Evolutionary conservation across 306 rosid species (phyloP), one percentile per base, ranked within the genome.

Genomic region (Prinsepia uniflora): DNA sequence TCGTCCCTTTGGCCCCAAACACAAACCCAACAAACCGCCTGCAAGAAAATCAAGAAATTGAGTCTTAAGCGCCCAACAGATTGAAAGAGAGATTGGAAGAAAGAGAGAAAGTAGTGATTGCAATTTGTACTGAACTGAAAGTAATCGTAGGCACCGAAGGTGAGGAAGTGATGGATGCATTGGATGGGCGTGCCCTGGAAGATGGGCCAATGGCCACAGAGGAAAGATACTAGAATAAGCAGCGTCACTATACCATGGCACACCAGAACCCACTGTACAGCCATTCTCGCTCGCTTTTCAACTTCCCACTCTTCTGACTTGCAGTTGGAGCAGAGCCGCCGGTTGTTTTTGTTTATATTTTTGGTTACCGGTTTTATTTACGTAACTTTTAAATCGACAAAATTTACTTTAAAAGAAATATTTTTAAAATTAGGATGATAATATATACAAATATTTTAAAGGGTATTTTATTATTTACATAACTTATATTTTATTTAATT

Each of bases 181-280:
- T 83, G 84, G 65, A 94, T 82, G 78, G 88, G 87, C 56, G 99
- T 94, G 81, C 91, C 91, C 17, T 89, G 76, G 59, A 94, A 89
- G 88, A 94, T 94, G 65, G 97, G 90, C 99, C 99, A 94, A 13
- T 89, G 90, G 49, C 99, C 99, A 63, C 99, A 94, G 47, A 94
- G 96, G 81, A 91, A 87, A 7, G 99, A 89, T 3, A 91, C 76
- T 3, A 91, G 78, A 3, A 91, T 82, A 5, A 90, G 12, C 42
- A 86, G 71, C 3, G 96, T 89, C 6, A 86, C 41, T 67, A 83
- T 65, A 0, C 97, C 97, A 58, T 94, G 97, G 82, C 96, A 86
- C 10, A 75, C 72, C 74, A 94, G 73, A 64, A 89, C 7, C 99
- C 94, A 90, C 83, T 68, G 84, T 12, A 83, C 84, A 8, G 72